Conservation (phyloP, 495 filamentous ascomycete species). For the Neurospora sp. region DNA sequence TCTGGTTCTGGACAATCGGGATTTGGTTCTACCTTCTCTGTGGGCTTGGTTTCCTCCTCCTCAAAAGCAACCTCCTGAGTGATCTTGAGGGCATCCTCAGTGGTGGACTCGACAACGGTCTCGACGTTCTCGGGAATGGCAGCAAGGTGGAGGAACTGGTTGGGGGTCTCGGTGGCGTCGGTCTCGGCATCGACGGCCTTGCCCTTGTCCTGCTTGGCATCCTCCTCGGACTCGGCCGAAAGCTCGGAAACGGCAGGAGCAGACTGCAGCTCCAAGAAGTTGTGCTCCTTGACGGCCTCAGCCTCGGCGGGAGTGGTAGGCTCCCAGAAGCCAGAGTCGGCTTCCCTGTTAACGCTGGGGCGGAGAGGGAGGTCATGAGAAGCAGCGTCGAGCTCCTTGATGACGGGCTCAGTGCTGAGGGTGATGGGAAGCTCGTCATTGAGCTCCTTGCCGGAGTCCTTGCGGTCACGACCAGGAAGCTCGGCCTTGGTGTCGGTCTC, state of each 20-base stretch:
- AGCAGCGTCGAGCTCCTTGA: slow-evolving; percentile 5
- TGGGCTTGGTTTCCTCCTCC: not conserved
- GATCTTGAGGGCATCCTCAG: slow-evolving; percentile 2
- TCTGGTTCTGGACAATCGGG: slow-evolving; percentile 3
- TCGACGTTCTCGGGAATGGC: slow-evolving; percentile 2
- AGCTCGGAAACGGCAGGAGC: slow-evolving; percentile 13
- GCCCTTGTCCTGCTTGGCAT: slow-evolving; percentile 1
- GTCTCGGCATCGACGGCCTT: not conserved
- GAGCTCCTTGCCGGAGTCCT: slow-evolving; percentile 22
- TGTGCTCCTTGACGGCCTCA: slow-evolving; percentile 8
- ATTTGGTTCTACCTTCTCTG: slow-evolving; percentile 20
- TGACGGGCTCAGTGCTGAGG: slow-evolving; percentile 10
- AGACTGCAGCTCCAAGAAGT: not conserved
- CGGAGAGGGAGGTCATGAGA: slow-evolving; percentile 7
- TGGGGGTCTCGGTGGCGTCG: not conserved
- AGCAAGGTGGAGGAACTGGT: not conserved
- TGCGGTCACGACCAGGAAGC: slow-evolving; percentile 7
- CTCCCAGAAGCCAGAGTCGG: slow-evolving; percentile 27
- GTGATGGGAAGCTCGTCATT: slow-evolving; percentile 7
- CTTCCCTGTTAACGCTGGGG: slow-evolving; percentile 11
- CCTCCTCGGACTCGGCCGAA: slow-evolving; percentile 4
- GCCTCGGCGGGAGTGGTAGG: slow-evolving; percentile 7
- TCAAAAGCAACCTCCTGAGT: slow-evolving; percentile 4
- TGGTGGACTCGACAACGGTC: not conserved
- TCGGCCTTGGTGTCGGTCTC: not conserved